Evolutionary conservation across 1,284 basidiomycete genomes (phyloP), one percentile per base, ranked within the genome.

Genomic region (Somion occarium): DNA sequence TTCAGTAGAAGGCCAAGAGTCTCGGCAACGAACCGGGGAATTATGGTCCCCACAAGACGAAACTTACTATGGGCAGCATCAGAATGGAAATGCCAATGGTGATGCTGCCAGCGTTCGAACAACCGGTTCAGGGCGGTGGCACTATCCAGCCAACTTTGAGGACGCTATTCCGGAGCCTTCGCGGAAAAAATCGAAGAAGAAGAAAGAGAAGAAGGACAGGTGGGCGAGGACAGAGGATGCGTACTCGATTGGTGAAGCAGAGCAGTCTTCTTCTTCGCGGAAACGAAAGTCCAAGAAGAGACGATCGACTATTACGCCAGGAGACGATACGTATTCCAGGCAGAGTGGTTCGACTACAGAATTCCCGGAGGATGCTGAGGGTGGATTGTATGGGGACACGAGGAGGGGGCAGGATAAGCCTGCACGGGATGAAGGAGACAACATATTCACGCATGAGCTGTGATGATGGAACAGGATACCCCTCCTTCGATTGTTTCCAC

Each of bases 221-320:
- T 91, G 85, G 84, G 87, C 83, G 54, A 75, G 85, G 64, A 91
- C 88, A 37, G 87, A 90, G 67, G 88, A 91, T 66, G 88, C 88
- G 39, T 86, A 89, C 60, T 74, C 72, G 18, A 67, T 78, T 23
- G 77, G 77, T 46, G 56, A 57, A 13, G 38, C 47, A 19, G 77
- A 70, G 62, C 76, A 74, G 56, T 66, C 64, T 64, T 76, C 75
- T 62, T 59, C 58, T 44, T 57, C 59, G 51, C 82, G 75, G 69
- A 82, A 74, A 69, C 78, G 68, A 61, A 76, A 68, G 56, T 72
- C 73, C 30, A 75, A 73, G 42, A 50, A 45, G 19, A 34, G n/a
- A 43, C 27, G 26, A 25, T 38, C 25, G 45, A 50, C 5, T 41
- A 44, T 15, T 19, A 44, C 15, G 30, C 24, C 15, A 24, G 18